These are phyloP conservation scores for Hemisphaericaspora lyxosophila DNA, from an alignment of 1,139 yeast genomes.

Conservation along the genomic window DNA sequence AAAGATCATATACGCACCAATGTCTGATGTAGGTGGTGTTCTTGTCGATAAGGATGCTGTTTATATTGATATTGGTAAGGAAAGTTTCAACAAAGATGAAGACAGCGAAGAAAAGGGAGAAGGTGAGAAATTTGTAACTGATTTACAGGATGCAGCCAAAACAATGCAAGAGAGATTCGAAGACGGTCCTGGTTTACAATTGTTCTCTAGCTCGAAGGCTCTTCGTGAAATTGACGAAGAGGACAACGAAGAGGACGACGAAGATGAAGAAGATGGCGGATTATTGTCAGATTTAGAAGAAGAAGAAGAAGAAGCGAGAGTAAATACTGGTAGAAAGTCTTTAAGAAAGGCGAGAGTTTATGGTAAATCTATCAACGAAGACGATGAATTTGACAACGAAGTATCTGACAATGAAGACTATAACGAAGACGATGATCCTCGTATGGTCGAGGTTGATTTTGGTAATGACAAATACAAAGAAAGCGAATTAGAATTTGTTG, in stretches of 20 bases:
- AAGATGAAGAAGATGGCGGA: constrained; percentile 36
- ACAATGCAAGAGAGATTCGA: constrained; percentile 61
- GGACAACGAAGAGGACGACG: constrained; percentile 37
- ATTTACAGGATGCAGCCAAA: constrained; percentile 67
- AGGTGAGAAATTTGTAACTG: constrained; percentile 77
- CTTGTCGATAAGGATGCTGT: constrained; percentile 97
- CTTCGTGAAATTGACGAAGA: constrained; percentile 40
- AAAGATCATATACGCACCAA: constrained; percentile 94
- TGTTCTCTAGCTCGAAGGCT: constrained; percentile 62
- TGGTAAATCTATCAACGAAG: constrained; percentile 53
- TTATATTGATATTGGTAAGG: constrained; percentile 80
- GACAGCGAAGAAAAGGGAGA: constrained; percentile 62
- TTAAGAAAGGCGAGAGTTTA: constrained; percentile 62
- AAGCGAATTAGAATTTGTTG: constrained; percentile 51
- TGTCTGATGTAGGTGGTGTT: constrained; percentile 99
- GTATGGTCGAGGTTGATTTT: constrained; percentile 52
- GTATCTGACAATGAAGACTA: constrained; percentile 36
- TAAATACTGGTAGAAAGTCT: constrained; percentile 55
- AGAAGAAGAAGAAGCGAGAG: constrained; percentile 20
- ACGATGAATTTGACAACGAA: constrained; percentile 47
- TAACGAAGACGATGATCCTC: constrained; percentile 36
- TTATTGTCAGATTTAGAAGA: constrained; percentile 32
- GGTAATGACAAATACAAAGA: constrained; percentile 40
- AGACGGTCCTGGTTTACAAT: constrained; percentile 69
- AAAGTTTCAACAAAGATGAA: constrained; percentile 54